phyloP scores from a whole-genome alignment of 352 stramenopile species.

The Pythium vanterpoolii region DNA sequence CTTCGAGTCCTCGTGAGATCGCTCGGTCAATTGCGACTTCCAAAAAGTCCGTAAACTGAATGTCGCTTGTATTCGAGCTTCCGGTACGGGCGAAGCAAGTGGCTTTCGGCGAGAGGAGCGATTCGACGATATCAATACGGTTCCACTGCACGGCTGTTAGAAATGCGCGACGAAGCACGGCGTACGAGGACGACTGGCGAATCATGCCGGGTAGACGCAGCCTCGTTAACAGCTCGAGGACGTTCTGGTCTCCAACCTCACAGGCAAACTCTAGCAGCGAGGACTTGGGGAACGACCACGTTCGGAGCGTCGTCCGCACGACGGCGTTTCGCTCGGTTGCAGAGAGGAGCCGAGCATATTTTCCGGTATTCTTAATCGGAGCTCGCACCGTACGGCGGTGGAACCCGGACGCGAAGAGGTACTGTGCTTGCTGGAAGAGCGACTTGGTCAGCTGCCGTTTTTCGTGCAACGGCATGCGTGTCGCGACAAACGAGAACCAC shows the following conservation, averaged over 20 bases:
- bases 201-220: constrained; percentile 17
- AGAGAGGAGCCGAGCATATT: constrained; percentile 2
- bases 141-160: constrained; percentile 60
- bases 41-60: constrained; percentile 46
- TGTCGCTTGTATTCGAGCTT: neutral
- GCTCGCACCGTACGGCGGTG: constrained; percentile 27
- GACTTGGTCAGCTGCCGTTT: constrained; percentile 31
- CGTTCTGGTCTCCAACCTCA: constrained; percentile 20
- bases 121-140: constrained; percentile 43
- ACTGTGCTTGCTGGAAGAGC: constrained; percentile 31
- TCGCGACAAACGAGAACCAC: constrained; percentile 45
- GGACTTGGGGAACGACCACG: constrained; percentile 23
- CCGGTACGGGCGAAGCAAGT: neutral
- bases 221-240: constrained; percentile 12
- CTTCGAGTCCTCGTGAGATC: constrained; percentile 53
- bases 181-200: constrained; percentile 22
- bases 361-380: neutral
- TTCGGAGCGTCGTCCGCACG: constrained; percentile 15
- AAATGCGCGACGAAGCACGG: constrained; percentile 50
- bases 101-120: constrained; percentile 21
- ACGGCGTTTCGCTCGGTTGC: neutral
- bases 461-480: constrained; percentile 17
- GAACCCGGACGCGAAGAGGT: constrained; percentile 40
- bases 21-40: constrained; percentile 55
- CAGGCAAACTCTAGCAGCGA: constrained; percentile 29